These are phyloP conservation scores for Saposhnikovia divaricata DNA, from an alignment of 129 eudicot genomes.

Conservation along the genomic window DNA sequence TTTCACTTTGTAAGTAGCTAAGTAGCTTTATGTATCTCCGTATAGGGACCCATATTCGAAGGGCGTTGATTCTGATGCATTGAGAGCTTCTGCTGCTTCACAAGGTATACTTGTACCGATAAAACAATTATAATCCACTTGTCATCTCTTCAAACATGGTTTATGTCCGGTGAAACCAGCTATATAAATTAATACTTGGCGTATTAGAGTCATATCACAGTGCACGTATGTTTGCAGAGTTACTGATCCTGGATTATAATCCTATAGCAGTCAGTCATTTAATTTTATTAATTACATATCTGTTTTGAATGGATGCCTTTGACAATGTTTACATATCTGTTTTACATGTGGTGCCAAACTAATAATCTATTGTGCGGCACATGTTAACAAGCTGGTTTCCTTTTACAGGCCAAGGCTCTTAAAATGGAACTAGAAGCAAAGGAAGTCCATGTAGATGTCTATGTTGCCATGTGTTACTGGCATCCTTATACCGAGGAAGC, in stretches of 20 bases:
- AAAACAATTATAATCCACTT: too few species aligned
- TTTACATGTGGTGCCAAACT: too few species aligned
- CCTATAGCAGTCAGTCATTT: neutral
- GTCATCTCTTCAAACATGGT: neutral
- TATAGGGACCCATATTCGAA: constrained; percentile 73
- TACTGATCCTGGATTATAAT: neutral
- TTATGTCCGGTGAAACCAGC: neutral
- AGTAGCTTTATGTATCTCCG: neutral
- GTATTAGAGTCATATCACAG: neutral
- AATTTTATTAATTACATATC: neutral
- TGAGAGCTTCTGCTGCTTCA: constrained; percentile 36
- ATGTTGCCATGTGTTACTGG: too few species aligned
- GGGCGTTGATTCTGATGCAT: constrained; percentile 45
- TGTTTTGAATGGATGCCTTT: neutral
- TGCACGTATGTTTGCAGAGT: neutral
- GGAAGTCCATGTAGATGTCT: too few species aligned
- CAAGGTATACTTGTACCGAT: too few species aligned
- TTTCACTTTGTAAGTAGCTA: neutral
- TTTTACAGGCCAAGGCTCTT: too few species aligned
- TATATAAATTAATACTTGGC: neutral
- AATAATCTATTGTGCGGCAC: too few species aligned
- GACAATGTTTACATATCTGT: too few species aligned
- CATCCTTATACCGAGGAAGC: too few species aligned
- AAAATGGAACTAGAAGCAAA: too few species aligned
- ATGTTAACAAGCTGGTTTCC: too few species aligned